Evolutionary conservation across 2,329 filamentous ascomycete genomes (phyloP).

Genomic region (Colletotrichum godetiae): DNA sequence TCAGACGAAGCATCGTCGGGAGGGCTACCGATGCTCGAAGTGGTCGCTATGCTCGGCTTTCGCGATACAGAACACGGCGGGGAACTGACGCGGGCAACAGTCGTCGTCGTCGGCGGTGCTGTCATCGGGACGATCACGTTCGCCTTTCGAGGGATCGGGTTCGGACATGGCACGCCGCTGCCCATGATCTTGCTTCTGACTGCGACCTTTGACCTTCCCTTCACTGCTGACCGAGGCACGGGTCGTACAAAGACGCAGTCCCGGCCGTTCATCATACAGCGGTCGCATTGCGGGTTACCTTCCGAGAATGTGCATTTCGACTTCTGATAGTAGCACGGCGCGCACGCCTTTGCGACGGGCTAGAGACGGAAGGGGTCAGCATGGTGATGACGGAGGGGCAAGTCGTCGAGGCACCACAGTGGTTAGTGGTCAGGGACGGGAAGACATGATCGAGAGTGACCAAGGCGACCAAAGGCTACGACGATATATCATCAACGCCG

Average conservation of each 20-base stretch:
- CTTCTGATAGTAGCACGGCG: slow-evolving; percentile 36
- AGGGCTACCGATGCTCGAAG: slow-evolving; percentile 18
- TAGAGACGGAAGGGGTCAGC: slow-evolving; percentile 2
- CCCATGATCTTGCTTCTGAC: slow-evolving; percentile 27
- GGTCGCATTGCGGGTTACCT: slow-evolving; percentile 33
- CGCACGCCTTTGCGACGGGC: slow-evolving; percentile 34
- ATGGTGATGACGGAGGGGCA: neutral
- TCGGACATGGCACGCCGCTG: slow-evolving; percentile 5
- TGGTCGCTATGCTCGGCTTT: slow-evolving; percentile 1
- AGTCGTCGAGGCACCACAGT: neutral
- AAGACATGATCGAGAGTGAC: neutral
- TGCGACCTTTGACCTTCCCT: slow-evolving; percentile 26
- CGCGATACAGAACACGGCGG: neutral
- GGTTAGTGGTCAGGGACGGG: neutral
- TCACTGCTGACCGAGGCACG: slow-evolving; percentile 31
- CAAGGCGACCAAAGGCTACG: neutral
- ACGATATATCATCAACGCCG: neutral
- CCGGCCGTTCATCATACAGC: slow-evolving; percentile 33
- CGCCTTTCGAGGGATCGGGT: slow-evolving; percentile 5
- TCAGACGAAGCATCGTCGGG: slow-evolving; percentile 28
- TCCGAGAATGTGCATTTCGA: slow-evolving; percentile 35
- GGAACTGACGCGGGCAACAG: neutral
- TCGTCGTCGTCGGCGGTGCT: slow-evolving; percentile 12
- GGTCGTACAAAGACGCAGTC: slow-evolving; percentile 36
- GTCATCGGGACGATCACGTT: slow-evolving; percentile 1